Conservation (phyloP, 305 asterid genomes). For the Lippia alba region DNA sequence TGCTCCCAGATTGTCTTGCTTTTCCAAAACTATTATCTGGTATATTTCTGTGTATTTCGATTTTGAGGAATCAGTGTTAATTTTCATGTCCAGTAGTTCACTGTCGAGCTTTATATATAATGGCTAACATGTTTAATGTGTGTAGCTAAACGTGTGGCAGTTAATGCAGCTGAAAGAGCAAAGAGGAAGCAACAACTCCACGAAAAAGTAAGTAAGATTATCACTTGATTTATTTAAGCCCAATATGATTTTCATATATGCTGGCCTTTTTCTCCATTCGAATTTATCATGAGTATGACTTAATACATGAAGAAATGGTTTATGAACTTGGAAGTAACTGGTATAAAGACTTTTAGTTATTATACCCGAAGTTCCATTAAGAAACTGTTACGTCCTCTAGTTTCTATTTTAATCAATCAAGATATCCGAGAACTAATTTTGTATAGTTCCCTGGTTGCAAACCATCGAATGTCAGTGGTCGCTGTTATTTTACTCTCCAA, state of each 20-base stretch:
- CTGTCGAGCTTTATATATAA: constrained; percentile 19
- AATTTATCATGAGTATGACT: too few relatives aligned
- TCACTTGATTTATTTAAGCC: constrained; percentile 23
- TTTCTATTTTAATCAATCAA: too few relatives aligned
- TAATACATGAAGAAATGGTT: neutral
- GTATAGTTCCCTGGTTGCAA: too few relatives aligned
- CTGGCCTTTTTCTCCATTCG: neutral
- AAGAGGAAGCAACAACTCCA: constrained; percentile 84
- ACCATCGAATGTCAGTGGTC: too few relatives aligned
- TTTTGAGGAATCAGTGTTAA: neutral
- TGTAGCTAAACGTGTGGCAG: constrained; percentile 86
- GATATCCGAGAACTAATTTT: too few relatives aligned
- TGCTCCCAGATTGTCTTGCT: neutral
- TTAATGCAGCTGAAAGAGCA: constrained; percentile 86
- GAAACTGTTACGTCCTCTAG: neutral
- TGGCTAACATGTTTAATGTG: constrained; percentile 24
- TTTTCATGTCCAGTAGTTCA: constrained; percentile 14
- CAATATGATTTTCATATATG: constrained; percentile 7
- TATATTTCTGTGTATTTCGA: constrained; percentile 7
- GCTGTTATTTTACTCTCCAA: neutral
- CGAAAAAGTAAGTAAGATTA: constrained; percentile 68
- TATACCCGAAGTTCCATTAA: neutral
- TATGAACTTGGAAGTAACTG: neutral
- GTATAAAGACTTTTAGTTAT: neutral
- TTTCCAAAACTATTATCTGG: neutral